A percentile compares a stretch with the other conserved stretches of the same genome.
phyloP scores from a whole-genome alignment of 805 yeast species.

The Myxozyma melibiosi region DNA sequence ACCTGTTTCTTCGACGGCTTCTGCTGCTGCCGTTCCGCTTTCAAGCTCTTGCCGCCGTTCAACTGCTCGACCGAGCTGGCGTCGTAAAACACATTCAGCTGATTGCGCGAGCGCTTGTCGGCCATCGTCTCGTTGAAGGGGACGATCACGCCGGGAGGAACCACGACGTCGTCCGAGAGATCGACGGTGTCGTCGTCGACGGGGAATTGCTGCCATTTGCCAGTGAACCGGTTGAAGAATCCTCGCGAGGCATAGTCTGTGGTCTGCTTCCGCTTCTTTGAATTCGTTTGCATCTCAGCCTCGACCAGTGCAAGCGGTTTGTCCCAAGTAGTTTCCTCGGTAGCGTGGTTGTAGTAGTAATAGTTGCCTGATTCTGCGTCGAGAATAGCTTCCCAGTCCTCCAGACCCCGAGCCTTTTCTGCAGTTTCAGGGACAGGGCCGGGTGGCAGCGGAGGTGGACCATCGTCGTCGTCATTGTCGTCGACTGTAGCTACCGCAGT shows the following conservation, averaged over 20 bases:
- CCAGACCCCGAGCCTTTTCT: constrained; percentile 23
- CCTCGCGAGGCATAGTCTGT: constrained; percentile 25
- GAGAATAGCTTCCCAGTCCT: constrained; percentile 39
- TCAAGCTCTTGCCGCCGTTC: constrained; percentile 30
- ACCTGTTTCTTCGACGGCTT: constrained; percentile 34
- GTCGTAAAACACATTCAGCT: constrained; percentile 26
- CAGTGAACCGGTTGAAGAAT: constrained; percentile 27
- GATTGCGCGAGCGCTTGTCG: constrained; percentile 17
- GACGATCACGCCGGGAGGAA: constrained; percentile 24
- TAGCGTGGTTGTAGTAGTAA: constrained; percentile 37
- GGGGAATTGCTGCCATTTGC: constrained; percentile 25
- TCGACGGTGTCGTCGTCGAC: constrained; percentile 14
- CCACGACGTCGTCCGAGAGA: too few species aligned
- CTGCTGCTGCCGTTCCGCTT: constrained; percentile 31
- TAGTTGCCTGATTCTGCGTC: constrained; percentile 32
- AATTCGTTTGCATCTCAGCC: background rate
- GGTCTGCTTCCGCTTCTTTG: background rate
- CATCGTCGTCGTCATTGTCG: constrained; percentile 10
- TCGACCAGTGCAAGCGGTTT: constrained; percentile 31
- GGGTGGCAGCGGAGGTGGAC: constrained; percentile 31
- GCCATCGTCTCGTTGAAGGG: constrained; percentile 21
- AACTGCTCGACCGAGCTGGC: constrained; percentile 20
- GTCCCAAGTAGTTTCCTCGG: constrained; percentile 37
- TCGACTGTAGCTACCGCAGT: background rate
- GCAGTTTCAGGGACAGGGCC: constrained; percentile 34